Evolutionary conservation across 805 yeast species (phyloP).

Genomic region (Phaffomyces antillensis): DNA sequence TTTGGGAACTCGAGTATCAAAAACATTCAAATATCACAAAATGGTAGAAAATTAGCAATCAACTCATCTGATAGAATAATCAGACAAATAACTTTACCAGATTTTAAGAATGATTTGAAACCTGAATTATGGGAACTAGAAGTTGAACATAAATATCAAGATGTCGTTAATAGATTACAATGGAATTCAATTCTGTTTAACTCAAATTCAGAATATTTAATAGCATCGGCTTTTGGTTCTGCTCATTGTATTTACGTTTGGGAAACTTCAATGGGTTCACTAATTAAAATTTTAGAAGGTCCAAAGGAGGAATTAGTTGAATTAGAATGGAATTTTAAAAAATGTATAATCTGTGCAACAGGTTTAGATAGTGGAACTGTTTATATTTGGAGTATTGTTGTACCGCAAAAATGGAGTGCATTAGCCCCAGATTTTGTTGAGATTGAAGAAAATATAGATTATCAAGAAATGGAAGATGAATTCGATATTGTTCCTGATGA

Average conservation of each 20-base stretch:
- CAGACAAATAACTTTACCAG: slow-evolving; percentile 49
- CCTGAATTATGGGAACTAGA: slow-evolving; percentile 42
- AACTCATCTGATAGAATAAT: slow-evolving; percentile 76
- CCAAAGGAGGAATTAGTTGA: slow-evolving; percentile 82
- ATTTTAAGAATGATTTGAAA: slow-evolving; percentile 12
- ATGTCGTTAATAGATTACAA: slow-evolving; percentile 78
- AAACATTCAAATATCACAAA: slow-evolving; percentile 50
- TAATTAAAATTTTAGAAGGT: slow-evolving; percentile 84
- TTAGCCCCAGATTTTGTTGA: slow-evolving; percentile 95
- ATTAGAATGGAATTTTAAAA: slow-evolving; percentile 77
- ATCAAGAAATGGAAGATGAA: slow-evolving; percentile 85
- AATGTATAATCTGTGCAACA: slow-evolving; percentile 71
- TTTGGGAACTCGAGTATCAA: slow-evolving; percentile 69
- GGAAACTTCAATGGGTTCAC: slow-evolving; percentile 87
- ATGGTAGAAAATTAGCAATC: slow-evolving; percentile 56
- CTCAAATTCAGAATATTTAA: slow-evolving; percentile 70
- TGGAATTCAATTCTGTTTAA: slow-evolving; percentile 82
- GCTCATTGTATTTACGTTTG: slow-evolving; percentile 87
- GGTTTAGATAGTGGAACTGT: slow-evolving; percentile 82
- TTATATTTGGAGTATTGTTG: slow-evolving; percentile 72
- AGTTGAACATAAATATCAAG: slow-evolving; percentile 78
- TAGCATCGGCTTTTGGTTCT: slow-evolving; percentile 83
- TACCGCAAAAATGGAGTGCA: slow-evolving; percentile 94
- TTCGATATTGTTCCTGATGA: slow-evolving; percentile 75
- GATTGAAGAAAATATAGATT: slow-evolving; percentile 84